Conservation (phyloP, 139 green algal genomes). For the Micractinium sp. region DNA sequence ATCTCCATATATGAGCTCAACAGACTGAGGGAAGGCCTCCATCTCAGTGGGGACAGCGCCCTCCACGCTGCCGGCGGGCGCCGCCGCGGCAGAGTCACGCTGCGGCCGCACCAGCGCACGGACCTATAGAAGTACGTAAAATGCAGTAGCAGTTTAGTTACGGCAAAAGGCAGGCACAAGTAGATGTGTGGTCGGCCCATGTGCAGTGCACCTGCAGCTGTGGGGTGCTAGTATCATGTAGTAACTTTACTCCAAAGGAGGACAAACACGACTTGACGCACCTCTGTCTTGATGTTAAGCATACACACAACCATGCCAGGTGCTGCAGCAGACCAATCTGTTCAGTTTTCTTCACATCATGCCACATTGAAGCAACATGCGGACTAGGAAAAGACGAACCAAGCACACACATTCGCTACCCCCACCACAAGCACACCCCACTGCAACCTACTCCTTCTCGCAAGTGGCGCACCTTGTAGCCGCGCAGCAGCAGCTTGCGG, state of each 20-base stretch:
- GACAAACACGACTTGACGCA: too few species aligned
- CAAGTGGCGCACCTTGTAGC: slow-evolving; percentile 83
- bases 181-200: too few species aligned
- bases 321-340: not conserved
- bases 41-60: not conserved
- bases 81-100: not conserved
- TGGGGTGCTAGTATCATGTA: too few species aligned
- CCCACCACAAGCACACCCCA: not conserved
- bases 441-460: too few species aligned
- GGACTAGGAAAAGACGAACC: not conserved
- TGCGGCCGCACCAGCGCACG: slow-evolving; percentile 76
- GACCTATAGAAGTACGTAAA: slow-evolving; percentile 15
- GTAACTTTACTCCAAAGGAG: too few species aligned
- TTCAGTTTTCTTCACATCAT: not conserved
- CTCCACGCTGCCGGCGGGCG: not conserved
- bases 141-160: too few species aligned
- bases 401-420: not conserved
- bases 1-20: slow-evolving; percentile 88
- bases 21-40: slow-evolving; percentile 74
- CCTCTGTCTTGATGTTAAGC: too few species aligned
- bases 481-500: slow-evolving; percentile 96
- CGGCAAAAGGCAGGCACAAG: too few species aligned
- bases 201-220: too few species aligned
- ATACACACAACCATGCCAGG: not conserved
- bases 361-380: not conserved